These are phyloP conservation scores for Thielaviopsis euricoi DNA, from an alignment of 2,329 filamentous ascomycete species.

Conservation along the genomic window DNA sequence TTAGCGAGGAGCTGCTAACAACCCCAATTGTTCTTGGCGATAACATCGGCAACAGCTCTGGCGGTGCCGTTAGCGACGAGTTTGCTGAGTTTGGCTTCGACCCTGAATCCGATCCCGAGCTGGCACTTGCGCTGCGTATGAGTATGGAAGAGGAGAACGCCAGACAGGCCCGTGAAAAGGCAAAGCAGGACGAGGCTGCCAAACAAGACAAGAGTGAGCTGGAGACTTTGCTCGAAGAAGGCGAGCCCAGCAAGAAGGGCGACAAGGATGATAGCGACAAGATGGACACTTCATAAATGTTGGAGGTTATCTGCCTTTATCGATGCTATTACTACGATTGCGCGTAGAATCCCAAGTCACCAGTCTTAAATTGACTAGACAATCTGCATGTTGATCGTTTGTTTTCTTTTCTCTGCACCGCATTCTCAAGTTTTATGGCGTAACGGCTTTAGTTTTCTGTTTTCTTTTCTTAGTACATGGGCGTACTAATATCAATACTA, in stretches of 20 bases:
- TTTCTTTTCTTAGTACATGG: not conserved
- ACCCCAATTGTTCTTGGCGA: conserved; percentile 84
- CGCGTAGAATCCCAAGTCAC: not conserved
- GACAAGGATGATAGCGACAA: conserved; percentile 47
- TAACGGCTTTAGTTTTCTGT: conserved; percentile 2
- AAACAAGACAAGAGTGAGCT: conserved; percentile 49
- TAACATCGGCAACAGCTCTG: conserved; percentile 33
- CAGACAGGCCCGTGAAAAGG: conserved; percentile 50
- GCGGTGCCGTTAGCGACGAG: conserved; percentile 39
- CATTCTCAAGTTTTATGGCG: conserved; percentile 1
- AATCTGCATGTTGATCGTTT: not conserved
- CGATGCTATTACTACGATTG: not conserved
- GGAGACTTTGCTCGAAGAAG: conserved; percentile 69
- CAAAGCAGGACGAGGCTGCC: conserved; percentile 47
- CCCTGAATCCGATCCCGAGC: conserved; percentile 77
- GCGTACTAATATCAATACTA: not conserved
- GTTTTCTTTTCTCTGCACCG: conserved; percentile 7
- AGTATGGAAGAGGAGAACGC: conserved; percentile 97
- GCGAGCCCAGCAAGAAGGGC: conserved; percentile 34
- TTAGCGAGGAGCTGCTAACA: conserved; percentile 80
- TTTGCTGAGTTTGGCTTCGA: conserved; percentile 58
- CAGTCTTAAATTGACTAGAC: not conserved
- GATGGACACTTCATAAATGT: conserved; percentile 70
- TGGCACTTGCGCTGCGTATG: conserved; percentile 89
- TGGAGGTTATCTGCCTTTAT: not conserved